Conservation (phyloP, 345 rosid species). For the Rubroshorea leprosula region DNA sequence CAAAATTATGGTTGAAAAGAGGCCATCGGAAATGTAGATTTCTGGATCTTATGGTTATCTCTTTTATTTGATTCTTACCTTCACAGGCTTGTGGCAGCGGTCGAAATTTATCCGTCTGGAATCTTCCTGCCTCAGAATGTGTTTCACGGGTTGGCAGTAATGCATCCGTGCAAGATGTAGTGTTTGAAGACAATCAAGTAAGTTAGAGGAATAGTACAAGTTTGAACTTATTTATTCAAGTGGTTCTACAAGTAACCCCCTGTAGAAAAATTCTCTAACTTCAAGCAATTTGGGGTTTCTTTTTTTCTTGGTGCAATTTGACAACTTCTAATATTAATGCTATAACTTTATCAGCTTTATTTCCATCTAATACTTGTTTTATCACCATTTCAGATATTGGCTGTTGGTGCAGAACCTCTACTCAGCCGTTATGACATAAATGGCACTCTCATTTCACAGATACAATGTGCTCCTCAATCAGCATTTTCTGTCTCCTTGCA, state of each 20-base stretch:
- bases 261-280: too few species aligned
- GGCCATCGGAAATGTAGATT: not conserved
- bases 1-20: not conserved
- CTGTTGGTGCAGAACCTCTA: slow-evolving; percentile 82
- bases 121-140: slow-evolving; percentile 78
- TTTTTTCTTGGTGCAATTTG: too few species aligned
- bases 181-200: slow-evolving; percentile 76
- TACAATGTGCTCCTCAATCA: slow-evolving; percentile 79
- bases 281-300: too few species aligned
- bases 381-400: slow-evolving; percentile 54
- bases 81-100: slow-evolving; percentile 77
- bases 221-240: not conserved
- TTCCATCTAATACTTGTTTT: slow-evolving; percentile 8
- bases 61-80: slow-evolving; percentile 12
- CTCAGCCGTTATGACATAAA: slow-evolving; percentile 67
- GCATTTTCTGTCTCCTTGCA: slow-evolving; percentile 76
- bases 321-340: not conserved
- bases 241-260: too few species aligned
- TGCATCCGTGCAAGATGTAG: slow-evolving; percentile 62
- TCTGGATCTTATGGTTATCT: slow-evolving; percentile 7
- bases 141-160: slow-evolving; percentile 43
- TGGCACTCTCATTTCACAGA: slow-evolving; percentile 65
- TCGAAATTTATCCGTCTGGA: slow-evolving; percentile 65
- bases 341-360: not conserved
- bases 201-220: slow-evolving; percentile 22